Evolutionary conservation across 1,284 basidiomycete genomes (phyloP).

Genomic region (Marasmius sp.): DNA sequence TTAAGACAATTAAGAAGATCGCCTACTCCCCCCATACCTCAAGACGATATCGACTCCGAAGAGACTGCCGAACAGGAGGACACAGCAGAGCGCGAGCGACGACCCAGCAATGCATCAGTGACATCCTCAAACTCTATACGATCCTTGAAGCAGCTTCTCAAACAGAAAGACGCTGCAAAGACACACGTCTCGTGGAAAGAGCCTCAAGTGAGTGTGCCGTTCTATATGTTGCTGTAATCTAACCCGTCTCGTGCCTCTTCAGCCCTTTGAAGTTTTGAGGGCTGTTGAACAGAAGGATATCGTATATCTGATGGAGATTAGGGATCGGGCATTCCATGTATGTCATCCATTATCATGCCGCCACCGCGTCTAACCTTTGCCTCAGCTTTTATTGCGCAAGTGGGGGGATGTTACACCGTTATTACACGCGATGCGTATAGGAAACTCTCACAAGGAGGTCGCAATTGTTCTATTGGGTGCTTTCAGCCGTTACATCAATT

Average conservation of each 20-base stretch:
- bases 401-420: conserved; percentile 75
- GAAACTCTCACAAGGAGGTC: conserved; percentile 70
- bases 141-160: conserved; percentile 12
- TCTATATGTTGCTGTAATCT: neutral
- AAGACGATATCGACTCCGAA: conserved; percentile 10
- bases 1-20: conserved; percentile 46
- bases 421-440: conserved; percentile 79
- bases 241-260: conserved; percentile 1
- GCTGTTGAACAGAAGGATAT: conserved; percentile 75
- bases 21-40: conserved; percentile 33
- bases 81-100: conserved; percentile 7
- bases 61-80: conserved; percentile 20
- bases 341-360: conserved; percentile 21
- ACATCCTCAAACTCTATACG: neutral
- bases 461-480: conserved; percentile 77
- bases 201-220: conserved; percentile 49
- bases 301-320: conserved; percentile 74
- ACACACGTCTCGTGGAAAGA: conserved; percentile 47
- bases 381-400: conserved; percentile 68
- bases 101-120: conserved; percentile 3
- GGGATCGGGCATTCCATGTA: conserved; percentile 77
- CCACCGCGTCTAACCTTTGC: neutral
- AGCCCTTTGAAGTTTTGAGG: conserved; percentile 75
- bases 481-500: conserved; percentile 79
- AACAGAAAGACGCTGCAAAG: conserved; percentile 11